A percentile compares a stretch with the other conserved stretches of the same genome.
Conservation (phyloP, 305 asterid species). For the Fraxinus angustifolia region DNA sequence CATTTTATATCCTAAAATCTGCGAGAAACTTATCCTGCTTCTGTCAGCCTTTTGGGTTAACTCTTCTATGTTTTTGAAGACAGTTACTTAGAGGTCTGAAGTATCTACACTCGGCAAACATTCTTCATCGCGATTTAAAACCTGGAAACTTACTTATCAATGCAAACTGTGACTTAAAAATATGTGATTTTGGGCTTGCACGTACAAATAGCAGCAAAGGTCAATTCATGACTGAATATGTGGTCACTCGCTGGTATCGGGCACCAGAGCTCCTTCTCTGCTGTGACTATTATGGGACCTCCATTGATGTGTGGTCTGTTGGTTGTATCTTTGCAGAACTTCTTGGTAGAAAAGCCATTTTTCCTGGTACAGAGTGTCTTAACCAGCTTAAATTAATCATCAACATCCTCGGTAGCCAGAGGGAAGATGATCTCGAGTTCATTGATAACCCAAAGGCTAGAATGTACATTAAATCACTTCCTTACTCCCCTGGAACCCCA, state of each 20-base stretch:
- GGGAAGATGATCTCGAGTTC: slow-evolving; percentile 33
- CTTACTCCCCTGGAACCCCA: slow-evolving; percentile 29
- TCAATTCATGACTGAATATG: slow-evolving; percentile 37
- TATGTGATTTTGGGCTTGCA: slow-evolving; percentile 35
- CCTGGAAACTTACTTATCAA: slow-evolving; percentile 36
- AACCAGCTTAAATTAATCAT: slow-evolving; percentile 38
- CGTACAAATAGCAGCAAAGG: slow-evolving; percentile 34
- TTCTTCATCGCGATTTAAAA: slow-evolving; percentile 36
- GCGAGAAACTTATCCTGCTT: not conserved
- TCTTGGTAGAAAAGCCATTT: slow-evolving; percentile 33
- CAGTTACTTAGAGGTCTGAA: slow-evolving; percentile 40
- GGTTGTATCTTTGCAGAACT: slow-evolving; percentile 38
- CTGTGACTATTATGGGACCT: slow-evolving; percentile 33
- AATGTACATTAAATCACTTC: slow-evolving; percentile 31
- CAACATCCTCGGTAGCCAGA: slow-evolving; percentile 35
- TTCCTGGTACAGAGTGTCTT: slow-evolving; percentile 36
- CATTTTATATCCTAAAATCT: not conserved
- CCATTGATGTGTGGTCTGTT: slow-evolving; percentile 36
- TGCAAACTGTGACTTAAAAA: slow-evolving; percentile 32
- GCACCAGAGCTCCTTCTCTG: slow-evolving; percentile 37
- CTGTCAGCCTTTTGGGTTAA: not conserved
- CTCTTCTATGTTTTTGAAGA: not conserved
- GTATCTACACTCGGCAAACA: slow-evolving; percentile 34
- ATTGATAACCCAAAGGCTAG: slow-evolving; percentile 36
- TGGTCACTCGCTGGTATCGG: slow-evolving; percentile 37